Percentiles rank a stretch among this genome's conserved stretches.
Evolutionary conservation across 345 rosid species (phyloP).

Genomic region (Carallia brachiata): DNA sequence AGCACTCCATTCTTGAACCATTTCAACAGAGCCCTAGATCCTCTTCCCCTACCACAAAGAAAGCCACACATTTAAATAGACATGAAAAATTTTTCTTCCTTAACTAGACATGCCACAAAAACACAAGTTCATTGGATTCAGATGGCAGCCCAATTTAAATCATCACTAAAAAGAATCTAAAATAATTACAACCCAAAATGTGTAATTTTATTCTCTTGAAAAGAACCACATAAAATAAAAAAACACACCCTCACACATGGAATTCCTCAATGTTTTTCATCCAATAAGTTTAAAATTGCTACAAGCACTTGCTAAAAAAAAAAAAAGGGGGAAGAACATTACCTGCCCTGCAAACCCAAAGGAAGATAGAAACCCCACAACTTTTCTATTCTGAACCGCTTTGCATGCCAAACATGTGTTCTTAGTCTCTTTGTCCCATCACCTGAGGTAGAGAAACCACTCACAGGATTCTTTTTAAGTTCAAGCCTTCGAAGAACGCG

Average conservation of each 20-base stretch:
- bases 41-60: constrained; percentile 66
- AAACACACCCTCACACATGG: too few species aligned
- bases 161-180: too few species aligned
- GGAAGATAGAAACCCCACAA: constrained; percentile 88
- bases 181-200: too few species aligned
- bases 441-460: constrained; percentile 62
- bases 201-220: too few species aligned
- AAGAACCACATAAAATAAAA: too few species aligned
- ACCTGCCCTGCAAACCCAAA: constrained; percentile 88
- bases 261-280: too few species aligned
- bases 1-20: constrained; percentile 62
- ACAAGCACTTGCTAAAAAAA: not conserved
- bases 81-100: not conserved
- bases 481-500: constrained; percentile 58
- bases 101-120: too few species aligned
- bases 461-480: constrained; percentile 52
- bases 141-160: too few species aligned
- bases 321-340: not conserved
- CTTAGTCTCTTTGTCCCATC: constrained; percentile 88
- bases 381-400: constrained; percentile 80
- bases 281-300: not conserved
- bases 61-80: not conserved
- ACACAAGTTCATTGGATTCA: too few species aligned
- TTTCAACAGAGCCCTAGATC: constrained; percentile 79
- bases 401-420: constrained; percentile 93